Conservation (phyloP, 1,284 basidiomycete species). For the Sutorius eximius region DNA sequence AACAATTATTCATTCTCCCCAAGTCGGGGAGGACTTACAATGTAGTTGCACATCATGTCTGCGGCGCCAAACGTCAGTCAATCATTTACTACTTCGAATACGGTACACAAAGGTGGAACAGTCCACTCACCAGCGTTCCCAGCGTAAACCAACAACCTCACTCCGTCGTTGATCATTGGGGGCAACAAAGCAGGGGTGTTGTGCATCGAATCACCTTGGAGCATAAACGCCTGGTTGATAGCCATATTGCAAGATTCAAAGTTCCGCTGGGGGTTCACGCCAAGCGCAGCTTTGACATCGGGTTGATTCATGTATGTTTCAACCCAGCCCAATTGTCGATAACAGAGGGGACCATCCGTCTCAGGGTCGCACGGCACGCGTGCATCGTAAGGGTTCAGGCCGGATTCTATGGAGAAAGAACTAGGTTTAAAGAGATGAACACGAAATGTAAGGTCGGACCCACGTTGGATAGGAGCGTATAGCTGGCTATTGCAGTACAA, state of each 20-base stretch:
- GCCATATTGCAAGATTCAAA: slow-evolving; percentile 53
- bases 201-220: slow-evolving; percentile 69
- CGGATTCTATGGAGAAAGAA: slow-evolving; percentile 48
- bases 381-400: slow-evolving; percentile 82
- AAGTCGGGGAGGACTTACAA: slow-evolving; percentile 42
- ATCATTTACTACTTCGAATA: not conserved
- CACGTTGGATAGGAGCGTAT: slow-evolving; percentile 59
- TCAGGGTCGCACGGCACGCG: slow-evolving; percentile 71
- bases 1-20: slow-evolving; percentile 25
- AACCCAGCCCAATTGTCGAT: slow-evolving; percentile 66
- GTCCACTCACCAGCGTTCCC: slow-evolving; percentile 55
- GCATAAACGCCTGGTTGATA: slow-evolving; percentile 57
- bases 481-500: slow-evolving; percentile 65
- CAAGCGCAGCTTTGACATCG: slow-evolving; percentile 62
- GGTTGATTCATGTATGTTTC: slow-evolving; percentile 62
- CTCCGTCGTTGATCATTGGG: slow-evolving; percentile 64
- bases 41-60: slow-evolving; percentile 84
- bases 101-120: not conserved
- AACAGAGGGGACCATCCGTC: slow-evolving; percentile 60
- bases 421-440: not conserved
- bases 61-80: not conserved
- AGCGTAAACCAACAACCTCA: slow-evolving; percentile 72
- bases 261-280: slow-evolving; percentile 48
- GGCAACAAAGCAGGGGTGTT: slow-evolving; percentile 67
- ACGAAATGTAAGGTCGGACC: slow-evolving; percentile 27